Evolutionary conservation across 148 eudicot genomes (phyloP), one percentile per base, ranked within the genome.

Genomic region (Linanthus parryae): DNA sequence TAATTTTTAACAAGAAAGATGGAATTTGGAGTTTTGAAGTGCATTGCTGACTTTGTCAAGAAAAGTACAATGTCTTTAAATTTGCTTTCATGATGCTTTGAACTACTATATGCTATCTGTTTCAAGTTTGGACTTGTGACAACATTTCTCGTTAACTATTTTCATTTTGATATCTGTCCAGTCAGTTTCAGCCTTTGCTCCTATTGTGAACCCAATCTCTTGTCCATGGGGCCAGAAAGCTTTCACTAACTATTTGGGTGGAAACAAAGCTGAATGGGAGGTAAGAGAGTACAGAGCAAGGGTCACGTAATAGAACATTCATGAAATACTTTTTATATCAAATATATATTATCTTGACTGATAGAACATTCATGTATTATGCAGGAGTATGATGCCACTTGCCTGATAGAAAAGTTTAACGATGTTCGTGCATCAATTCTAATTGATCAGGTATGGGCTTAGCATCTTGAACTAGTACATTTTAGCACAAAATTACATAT

Each of bases 141-240:
- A 15, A 21, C 47, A 29, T 7, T 54, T 28, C 21, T 28, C 24
- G 27, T 33, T 37, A 22, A 15, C 31, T 14, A 14, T 54, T 25
- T 43, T 60, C 50, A 22, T 20, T 41, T 36, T 56, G 41, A 28
- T n/a, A n/a, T n/a, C n/a, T 54, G 41, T 62, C 43, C 80, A 94
- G 99, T 84, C 99, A 0, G 99, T 82, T 26, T 94, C 99, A 8
- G 99, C 99, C 29, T 94, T 94, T 76, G 61, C 99, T 19, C 96
- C 99, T 55, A 48, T 88, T 48, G 77, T 40, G 22, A 88, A 94
- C 70, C 99, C 96, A 19, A 65, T 71, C 3, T 88, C 80, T 51
- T 94, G 96, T 45, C 88, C 96, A n/a, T 92, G 99, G 99, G 99
- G 99, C 19, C 91, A 87, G 69, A 92, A 92, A 54, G 99, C 99